Conservation (phyloP, 2,329 filamentous ascomycete species). For the Helotiales sp. region DNA sequence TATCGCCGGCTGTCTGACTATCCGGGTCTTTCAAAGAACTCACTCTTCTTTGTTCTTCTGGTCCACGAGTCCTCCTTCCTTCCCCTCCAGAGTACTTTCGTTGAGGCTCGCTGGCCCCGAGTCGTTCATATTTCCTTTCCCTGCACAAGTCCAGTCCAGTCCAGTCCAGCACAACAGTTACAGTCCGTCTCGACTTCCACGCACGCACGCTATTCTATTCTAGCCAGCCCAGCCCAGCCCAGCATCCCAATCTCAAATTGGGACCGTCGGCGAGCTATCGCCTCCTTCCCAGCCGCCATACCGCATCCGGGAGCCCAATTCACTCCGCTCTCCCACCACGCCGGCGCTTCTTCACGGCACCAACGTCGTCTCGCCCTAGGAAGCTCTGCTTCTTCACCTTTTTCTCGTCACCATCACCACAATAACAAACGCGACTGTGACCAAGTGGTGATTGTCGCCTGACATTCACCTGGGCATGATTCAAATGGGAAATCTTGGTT, state of each 20-base stretch:
- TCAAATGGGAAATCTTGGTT: conserved; percentile 32
- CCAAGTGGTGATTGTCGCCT: conserved; percentile 22
- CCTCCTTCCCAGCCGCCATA: background rate
- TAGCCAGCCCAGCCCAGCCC: background rate
- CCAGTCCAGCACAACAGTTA: too few relatives aligned
- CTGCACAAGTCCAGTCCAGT: background rate
- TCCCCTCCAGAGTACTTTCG: background rate
- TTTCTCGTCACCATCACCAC: background rate
- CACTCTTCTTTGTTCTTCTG: too few relatives aligned
- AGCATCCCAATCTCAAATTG: background rate
- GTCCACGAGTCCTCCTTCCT: background rate
- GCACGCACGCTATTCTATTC: background rate
- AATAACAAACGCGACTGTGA: conserved; percentile 5
- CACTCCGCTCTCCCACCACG: background rate
- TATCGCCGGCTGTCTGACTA: too few relatives aligned
- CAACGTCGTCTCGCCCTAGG: background rate
- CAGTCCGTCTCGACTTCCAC: background rate
- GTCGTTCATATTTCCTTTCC: background rate
- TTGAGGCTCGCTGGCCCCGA: background rate
- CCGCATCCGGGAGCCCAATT: background rate
- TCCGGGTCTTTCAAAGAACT: too few relatives aligned
- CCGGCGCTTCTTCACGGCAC: background rate
- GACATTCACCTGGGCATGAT: conserved; percentile 18
- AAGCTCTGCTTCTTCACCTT: background rate
- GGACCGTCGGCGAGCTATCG: background rate